Conservation (phyloP, 2,329 filamentous ascomycete species). For the Paracamarosporium sp. region DNA sequence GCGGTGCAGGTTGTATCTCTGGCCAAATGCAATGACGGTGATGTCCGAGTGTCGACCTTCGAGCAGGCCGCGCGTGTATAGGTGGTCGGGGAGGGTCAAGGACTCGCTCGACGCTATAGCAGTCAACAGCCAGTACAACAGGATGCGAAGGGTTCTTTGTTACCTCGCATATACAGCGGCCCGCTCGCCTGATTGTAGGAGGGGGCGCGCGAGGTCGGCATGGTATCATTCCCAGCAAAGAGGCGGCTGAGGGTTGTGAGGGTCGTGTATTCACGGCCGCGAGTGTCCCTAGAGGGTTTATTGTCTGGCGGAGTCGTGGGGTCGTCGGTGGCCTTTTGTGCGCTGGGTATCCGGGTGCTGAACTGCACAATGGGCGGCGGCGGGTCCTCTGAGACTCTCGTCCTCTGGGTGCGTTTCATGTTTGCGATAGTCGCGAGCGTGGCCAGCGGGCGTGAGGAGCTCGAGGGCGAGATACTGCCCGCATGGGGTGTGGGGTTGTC, state of each 20-base stretch:
- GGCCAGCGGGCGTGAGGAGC: constrained; percentile 37
- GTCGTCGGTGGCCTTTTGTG: constrained; percentile 58
- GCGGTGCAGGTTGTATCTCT: constrained; percentile 60
- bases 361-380: constrained; percentile 37
- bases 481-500: constrained; percentile 17
- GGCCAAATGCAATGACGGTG: constrained; percentile 59
- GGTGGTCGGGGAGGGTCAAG: constrained; percentile 57
- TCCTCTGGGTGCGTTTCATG: constrained; percentile 37
- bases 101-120: constrained; percentile 42
- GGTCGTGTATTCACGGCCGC: constrained; percentile 47
- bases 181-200: constrained; percentile 51
- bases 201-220: constrained; percentile 48
- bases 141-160: not conserved
- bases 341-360: constrained; percentile 47
- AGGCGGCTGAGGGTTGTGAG: constrained; percentile 53
- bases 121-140: constrained; percentile 20
- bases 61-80: constrained; percentile 60
- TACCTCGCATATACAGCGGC: constrained; percentile 43
- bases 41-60: constrained; percentile 62
- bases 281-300: constrained; percentile 32
- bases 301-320: constrained; percentile 50
- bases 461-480: constrained; percentile 21
- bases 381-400: constrained; percentile 33
- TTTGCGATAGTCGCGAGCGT: constrained; percentile 29
- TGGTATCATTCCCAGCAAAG: constrained; percentile 49